A percentile compares a stretch with the other conserved stretches of the same genome.
phyloP scores from a whole-genome alignment of 352 stramenopile species.

The Phytophthora citrophthora region DNA sequence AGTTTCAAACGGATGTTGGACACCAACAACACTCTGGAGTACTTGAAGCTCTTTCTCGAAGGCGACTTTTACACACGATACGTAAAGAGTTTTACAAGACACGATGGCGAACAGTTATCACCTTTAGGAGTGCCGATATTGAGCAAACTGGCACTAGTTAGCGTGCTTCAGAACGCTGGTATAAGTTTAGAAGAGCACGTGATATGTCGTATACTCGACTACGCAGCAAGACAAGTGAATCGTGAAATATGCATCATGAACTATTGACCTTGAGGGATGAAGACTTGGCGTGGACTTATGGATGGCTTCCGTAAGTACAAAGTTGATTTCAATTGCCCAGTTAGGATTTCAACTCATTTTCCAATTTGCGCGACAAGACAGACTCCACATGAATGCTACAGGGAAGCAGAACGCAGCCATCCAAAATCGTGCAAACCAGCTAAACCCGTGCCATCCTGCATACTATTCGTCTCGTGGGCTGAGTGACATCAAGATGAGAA shows the following conservation, averaged over 20 bases:
- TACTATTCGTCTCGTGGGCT: conserved; percentile 5
- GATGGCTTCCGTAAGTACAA: neutral
- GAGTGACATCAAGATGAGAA: neutral
- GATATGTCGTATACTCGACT: conserved; percentile 18
- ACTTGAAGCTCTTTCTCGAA: conserved; percentile 23
- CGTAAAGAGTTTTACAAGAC: conserved; percentile 5
- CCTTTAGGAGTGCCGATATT: conserved; percentile 1
- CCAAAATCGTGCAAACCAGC: neutral
- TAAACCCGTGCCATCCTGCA: neutral
- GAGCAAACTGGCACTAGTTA: conserved; percentile 16
- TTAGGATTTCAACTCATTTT: neutral
- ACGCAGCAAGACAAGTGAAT: conserved; percentile 10
- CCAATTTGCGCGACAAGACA: neutral
- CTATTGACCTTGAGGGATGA: conserved; percentile 9
- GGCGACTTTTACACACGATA: conserved; percentile 23
- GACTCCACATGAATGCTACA: neutral
- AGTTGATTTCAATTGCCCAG: no score
- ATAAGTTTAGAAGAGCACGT: conserved; percentile 1
- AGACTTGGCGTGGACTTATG: neutral
- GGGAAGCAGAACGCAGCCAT: neutral
- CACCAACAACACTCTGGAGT: conserved; percentile 20
- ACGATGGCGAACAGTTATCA: conserved; percentile 14
- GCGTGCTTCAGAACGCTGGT: neutral
- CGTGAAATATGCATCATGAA: conserved; percentile 33
- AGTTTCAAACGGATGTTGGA: conserved; percentile 16